Percentiles rank a stretch among this genome's conserved stretches.
Evolutionary conservation across 1,284 basidiomycete genomes (phyloP).

Genomic region (Sporisorium sorghi): DNA sequence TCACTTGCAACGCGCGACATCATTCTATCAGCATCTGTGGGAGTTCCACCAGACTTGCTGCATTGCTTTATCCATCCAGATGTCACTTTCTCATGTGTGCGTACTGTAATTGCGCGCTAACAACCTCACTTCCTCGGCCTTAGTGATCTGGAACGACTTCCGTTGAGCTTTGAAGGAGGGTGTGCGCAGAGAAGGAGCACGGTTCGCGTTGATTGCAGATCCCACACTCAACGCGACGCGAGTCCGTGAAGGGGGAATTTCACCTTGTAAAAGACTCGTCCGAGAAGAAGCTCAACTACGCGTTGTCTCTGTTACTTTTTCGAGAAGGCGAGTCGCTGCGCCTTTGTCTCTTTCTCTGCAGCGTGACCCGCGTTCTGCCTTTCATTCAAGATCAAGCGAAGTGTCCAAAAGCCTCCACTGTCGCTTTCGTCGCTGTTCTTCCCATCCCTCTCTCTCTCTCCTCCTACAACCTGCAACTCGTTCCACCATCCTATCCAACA

Average conservation of each 20-base stretch:
- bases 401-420: neutral
- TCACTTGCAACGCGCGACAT: neutral
- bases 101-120: too few relatives aligned
- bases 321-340: neutral
- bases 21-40: neutral
- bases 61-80: too few relatives aligned
- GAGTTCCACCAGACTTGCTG: neutral
- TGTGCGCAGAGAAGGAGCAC: neutral
- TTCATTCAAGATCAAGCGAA: neutral
- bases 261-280: slow-evolving; percentile 1
- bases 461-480: neutral
- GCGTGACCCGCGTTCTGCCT: neutral
- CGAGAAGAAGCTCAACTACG: slow-evolving; percentile 9
- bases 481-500: neutral
- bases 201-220: neutral
- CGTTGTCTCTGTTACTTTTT: slow-evolving; percentile 1
- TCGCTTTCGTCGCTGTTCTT: neutral
- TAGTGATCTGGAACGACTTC: neutral
- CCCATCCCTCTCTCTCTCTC: neutral
- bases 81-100: too few relatives aligned
- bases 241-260: neutral
- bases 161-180: too few relatives aligned
- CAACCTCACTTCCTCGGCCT: too few relatives aligned
- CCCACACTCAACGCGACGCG: slow-evolving; percentile 29
- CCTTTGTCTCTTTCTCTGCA: neutral